Percentiles rank a stretch among this genome's conserved stretches.
Evolutionary conservation across 306 rosid genomes (phyloP).

Genomic region (Herpetospermum pedunculosum): DNA sequence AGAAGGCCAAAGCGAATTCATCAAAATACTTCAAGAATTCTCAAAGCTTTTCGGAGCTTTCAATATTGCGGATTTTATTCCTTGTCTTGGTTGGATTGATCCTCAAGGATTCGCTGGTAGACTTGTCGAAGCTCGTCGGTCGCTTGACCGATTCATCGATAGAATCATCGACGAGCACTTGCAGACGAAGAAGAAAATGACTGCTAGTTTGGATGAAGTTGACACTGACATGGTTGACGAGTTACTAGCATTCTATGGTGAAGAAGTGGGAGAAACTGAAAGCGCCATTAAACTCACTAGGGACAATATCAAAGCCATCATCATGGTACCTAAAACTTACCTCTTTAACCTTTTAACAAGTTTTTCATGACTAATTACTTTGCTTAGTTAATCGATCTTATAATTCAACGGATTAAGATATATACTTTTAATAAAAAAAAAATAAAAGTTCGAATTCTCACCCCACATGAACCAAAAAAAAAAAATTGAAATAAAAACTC

Average conservation of each 20-base stretch:
- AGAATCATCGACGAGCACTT: conserved; percentile 57
- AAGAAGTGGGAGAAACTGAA: conserved; percentile 12
- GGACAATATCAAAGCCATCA: conserved; percentile 83
- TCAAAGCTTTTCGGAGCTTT: conserved; percentile 82
- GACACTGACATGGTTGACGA: conserved; percentile 88
- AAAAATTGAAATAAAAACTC: too few species aligned
- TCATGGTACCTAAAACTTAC: conserved; percentile 40
- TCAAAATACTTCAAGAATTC: conserved; percentile 62
- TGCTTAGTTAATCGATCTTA: too few species aligned
- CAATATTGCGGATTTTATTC: conserved; percentile 62
- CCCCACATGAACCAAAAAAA: too few species aligned
- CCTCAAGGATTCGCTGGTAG: conserved; percentile 48
- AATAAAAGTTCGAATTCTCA: too few species aligned
- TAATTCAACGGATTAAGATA: too few species aligned
- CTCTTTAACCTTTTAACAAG: too few species aligned
- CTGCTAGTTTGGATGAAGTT: conserved; percentile 26
- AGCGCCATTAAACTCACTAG: conserved; percentile 52
- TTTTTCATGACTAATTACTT: too few species aligned
- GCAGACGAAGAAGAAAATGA: conserved; percentile 16
- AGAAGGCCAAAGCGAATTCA: conserved; percentile 64
- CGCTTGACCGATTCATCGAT: conserved; percentile 51
- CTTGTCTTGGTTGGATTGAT: conserved; percentile 41
- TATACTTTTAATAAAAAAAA: too few species aligned
- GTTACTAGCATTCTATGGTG: conserved; percentile 57
- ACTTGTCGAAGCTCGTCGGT: conserved; percentile 42